Base-by-base conservation (phyloP, 2,329 filamentous ascomycete species). In the Hawksworthiomyces lignivorus region DNA sequence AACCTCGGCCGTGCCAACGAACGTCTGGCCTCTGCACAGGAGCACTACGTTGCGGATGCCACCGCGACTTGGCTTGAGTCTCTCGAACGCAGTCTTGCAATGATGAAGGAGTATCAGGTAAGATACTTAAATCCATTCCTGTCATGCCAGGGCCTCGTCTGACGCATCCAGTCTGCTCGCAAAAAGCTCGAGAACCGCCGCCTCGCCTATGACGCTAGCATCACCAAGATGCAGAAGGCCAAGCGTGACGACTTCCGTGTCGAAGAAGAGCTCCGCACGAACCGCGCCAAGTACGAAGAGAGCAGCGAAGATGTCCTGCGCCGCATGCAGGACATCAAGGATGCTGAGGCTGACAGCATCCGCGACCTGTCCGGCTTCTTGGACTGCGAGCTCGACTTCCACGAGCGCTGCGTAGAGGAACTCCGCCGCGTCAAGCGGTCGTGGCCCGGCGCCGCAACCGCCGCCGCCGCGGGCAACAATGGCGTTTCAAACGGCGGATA, bases 101-200 rank as follows among this genome's bases (percentile, higher is more conserved):
- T 95, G 73, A 90, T 97, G 87, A 96, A 94, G 62, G 92, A 97
- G 58, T 97, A 95, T 55, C 88, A 96, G 74, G 85, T 90, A 72
- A 41, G 74, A 60, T 19, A 8, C 11, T 39, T 26, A 18, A 12
- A 26, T 31, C 26, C 29, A 22, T 20, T 31, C 17, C 12, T 11
- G n/a, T n/a, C n/a, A n/a, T n/a, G n/a, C n/a, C n/a, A n/a, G n/a
- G n/a, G n/a, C n/a, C n/a, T n/a, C n/a, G n/a, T n/a, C 32, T 33
- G 32, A 28, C 19, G 2, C 19, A 20, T 45, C 8, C 47, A 83
- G 83, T 72, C 76, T 50, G 79, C 90, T 38, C 84, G 90, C 57
- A 96, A 92, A 76, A 96, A 94, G 77, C 82, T 97, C 50, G 92
- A 97, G 60, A 85, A 72, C 56, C 82, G 90, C 45, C 80, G 90